A percentile compares a stretch with the other conserved stretches of the same genome.
Evolutionary conservation across 768 basidiomycete genomes (phyloP).

Genomic region (Pulveroboletus sp.): DNA sequence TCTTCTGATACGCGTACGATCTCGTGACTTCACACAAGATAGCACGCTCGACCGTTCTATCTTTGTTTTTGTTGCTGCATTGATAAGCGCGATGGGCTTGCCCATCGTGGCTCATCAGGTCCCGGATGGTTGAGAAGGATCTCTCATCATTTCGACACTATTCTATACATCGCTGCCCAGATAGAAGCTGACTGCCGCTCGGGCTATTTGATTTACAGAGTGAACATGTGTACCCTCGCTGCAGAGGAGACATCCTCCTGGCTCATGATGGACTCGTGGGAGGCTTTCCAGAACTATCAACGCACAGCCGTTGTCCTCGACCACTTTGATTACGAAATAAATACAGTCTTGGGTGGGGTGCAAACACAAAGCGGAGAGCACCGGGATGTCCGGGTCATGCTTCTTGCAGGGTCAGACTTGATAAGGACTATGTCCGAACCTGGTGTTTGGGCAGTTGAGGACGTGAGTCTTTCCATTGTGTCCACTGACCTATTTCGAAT

Average conservation of each 20-base stretch:
- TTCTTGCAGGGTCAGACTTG: slow-evolving; percentile 96
- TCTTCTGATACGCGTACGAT: slow-evolving; percentile 8
- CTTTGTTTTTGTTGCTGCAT: slow-evolving; percentile 7
- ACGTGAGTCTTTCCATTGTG: slow-evolving; percentile 54
- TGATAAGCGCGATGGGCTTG: slow-evolving; percentile 11
- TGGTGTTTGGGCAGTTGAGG: slow-evolving; percentile 92
- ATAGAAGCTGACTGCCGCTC: slow-evolving; percentile 17
- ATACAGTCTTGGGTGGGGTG: slow-evolving; percentile 77
- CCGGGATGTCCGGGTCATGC: slow-evolving; percentile 78
- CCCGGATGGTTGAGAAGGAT: slow-evolving; percentile 3
- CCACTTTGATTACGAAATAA: slow-evolving; percentile 95
- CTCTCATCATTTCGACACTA: slow-evolving; percentile 2
- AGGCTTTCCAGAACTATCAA: slow-evolving; percentile 91
- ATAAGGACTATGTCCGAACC: slow-evolving; percentile 98
- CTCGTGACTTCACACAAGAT: slow-evolving; percentile 8
- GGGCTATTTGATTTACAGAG: slow-evolving; percentile 42
- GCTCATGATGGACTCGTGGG: slow-evolving; percentile 99
- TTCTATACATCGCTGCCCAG: background rate
- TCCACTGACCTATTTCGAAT: slow-evolving; percentile 8
- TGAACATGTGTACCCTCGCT: slow-evolving; percentile 84
- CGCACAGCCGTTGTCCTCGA: slow-evolving; percentile 96
- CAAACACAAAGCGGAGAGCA: slow-evolving; percentile 68
- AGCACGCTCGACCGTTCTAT: slow-evolving; percentile 11
- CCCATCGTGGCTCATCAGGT: slow-evolving; percentile 6
- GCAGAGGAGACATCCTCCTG: slow-evolving; percentile 87